Evolutionary conservation across 768 basidiomycete genomes (phyloP).

Genomic region (Auricularia sp.): DNA sequence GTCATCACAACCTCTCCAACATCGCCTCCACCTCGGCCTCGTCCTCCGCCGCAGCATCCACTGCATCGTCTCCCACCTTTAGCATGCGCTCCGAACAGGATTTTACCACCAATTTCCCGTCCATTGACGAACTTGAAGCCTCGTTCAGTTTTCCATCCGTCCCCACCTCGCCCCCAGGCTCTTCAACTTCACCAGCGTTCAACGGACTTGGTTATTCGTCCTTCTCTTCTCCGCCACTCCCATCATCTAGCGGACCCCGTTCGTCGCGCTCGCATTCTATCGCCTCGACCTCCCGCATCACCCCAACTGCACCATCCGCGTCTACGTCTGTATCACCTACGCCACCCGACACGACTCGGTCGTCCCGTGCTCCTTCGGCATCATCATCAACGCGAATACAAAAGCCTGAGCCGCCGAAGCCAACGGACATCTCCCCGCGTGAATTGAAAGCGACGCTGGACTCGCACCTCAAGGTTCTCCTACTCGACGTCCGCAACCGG

Average conservation of each 20-base stretch:
- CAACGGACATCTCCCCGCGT: slow-evolving; percentile 49
- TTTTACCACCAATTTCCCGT: slow-evolving; percentile 60
- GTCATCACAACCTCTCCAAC: slow-evolving; percentile 1
- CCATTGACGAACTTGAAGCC: slow-evolving; percentile 32
- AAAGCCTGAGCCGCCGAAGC: slow-evolving; percentile 46
- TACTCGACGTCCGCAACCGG: slow-evolving; percentile 77
- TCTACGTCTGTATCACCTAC: slow-evolving; percentile 3
- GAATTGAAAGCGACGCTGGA: slow-evolving; percentile 44
- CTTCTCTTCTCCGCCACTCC: background rate
- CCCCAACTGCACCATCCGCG: background rate
- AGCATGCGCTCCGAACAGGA: slow-evolving; percentile 27
- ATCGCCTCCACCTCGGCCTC: slow-evolving; percentile 25
- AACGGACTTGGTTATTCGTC: slow-evolving; percentile 23
- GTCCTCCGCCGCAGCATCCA: slow-evolving; percentile 19
- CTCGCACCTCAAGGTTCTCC: slow-evolving; percentile 45
- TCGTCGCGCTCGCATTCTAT: slow-evolving; percentile 4
- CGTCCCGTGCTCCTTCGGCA: slow-evolving; percentile 16
- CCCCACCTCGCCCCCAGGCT: slow-evolving; percentile 2
- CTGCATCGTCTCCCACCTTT: slow-evolving; percentile 1
- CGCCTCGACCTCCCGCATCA: slow-evolving; percentile 5
- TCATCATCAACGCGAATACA: slow-evolving; percentile 49
- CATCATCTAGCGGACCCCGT: slow-evolving; percentile 18
- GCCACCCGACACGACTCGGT: slow-evolving; percentile 21
- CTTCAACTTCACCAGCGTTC: slow-evolving; percentile 30
- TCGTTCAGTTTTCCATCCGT: slow-evolving; percentile 3